Percentiles rank a stretch among this genome's conserved stretches.
These are phyloP conservation scores for Capronia coronata DNA, from an alignment of 2,329 filamentous ascomycete genomes.

Conservation along the genomic window DNA sequence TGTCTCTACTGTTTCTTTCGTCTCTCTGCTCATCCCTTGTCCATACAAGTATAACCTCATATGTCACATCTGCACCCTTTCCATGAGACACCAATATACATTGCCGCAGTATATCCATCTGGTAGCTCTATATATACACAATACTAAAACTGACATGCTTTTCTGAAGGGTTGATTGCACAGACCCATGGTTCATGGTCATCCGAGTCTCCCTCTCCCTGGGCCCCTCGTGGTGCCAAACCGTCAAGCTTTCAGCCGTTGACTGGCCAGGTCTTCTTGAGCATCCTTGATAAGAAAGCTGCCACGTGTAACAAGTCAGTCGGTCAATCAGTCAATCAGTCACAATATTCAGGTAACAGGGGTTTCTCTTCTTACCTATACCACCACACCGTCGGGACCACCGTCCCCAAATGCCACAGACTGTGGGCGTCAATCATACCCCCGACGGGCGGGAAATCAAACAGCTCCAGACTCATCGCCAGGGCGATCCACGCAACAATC, in stretches of 20 bases:
- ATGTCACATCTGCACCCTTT: too few species aligned
- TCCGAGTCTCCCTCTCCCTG: too few species aligned
- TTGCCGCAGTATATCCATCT: too few species aligned
- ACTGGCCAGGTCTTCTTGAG: constrained; percentile 70
- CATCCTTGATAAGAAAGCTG: constrained; percentile 85
- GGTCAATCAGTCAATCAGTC: constrained; percentile 11
- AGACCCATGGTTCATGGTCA: too few species aligned
- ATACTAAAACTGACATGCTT: background rate
- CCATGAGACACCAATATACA: too few species aligned
- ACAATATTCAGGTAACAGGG: background rate
- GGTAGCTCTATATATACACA: too few species aligned
- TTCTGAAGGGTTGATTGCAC: too few species aligned
- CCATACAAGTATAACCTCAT: too few species aligned
- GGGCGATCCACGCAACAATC: constrained; percentile 82
- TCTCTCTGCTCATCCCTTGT: too few species aligned
- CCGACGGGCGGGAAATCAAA: constrained; percentile 84
- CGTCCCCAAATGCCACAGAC: constrained; percentile 90
- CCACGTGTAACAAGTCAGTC: too few species aligned
- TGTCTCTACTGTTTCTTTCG: too few species aligned
- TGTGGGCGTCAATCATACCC: constrained; percentile 85
- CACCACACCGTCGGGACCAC: constrained; percentile 81
- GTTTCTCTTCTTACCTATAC: constrained; percentile 85
- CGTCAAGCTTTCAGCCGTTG: constrained; percentile 66
- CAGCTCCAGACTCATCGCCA: constrained; percentile 92
- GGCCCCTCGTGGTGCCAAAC: too few species aligned